Evolutionary conservation across 2,329 filamentous ascomycete species (phyloP).

Genomic region (Aspergillus caelatus): DNA sequence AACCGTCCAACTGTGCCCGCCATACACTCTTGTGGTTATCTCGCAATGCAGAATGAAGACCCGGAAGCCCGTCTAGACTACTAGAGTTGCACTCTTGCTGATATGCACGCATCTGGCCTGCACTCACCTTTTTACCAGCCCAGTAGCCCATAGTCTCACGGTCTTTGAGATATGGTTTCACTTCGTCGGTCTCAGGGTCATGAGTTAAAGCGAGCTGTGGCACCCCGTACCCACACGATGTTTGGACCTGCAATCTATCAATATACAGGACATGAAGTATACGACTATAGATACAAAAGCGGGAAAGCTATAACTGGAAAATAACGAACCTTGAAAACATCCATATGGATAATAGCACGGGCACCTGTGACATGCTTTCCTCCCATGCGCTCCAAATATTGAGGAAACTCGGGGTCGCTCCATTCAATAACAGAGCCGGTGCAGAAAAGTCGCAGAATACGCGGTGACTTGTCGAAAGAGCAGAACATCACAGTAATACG

Average conservation of each 20-base stretch:
- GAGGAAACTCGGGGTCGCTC: conserved; percentile 54
- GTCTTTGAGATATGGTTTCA: conserved; percentile 49
- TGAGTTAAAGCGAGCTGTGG: conserved; percentile 52
- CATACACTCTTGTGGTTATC: conserved; percentile 53
- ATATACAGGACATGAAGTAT: neutral
- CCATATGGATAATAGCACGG: conserved; percentile 62
- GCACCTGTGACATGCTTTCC: conserved; percentile 51
- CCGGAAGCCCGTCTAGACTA: conserved; percentile 64
- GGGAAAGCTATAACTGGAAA: neutral
- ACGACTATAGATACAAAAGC: no score
- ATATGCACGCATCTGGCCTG: conserved; percentile 57
- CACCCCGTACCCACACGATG: conserved; percentile 68
- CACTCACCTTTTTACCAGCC: conserved; percentile 52
- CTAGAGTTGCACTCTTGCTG: conserved; percentile 58
- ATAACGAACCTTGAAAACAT: conserved; percentile 59
- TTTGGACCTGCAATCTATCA: conserved; percentile 56
- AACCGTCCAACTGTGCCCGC: conserved; percentile 41
- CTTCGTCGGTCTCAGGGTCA: conserved; percentile 32
- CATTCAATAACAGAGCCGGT: conserved; percentile 62
- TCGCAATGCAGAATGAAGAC: conserved; percentile 57
- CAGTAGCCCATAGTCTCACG: conserved; percentile 60
- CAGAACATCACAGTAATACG: conserved; percentile 75
- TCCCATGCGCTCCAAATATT: conserved; percentile 50
- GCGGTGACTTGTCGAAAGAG: conserved; percentile 61
- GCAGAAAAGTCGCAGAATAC: conserved; percentile 69